Evolutionary conservation across 2,329 filamentous ascomycete genomes (phyloP).

Genomic region (Phialemonium atrogriseum): DNA sequence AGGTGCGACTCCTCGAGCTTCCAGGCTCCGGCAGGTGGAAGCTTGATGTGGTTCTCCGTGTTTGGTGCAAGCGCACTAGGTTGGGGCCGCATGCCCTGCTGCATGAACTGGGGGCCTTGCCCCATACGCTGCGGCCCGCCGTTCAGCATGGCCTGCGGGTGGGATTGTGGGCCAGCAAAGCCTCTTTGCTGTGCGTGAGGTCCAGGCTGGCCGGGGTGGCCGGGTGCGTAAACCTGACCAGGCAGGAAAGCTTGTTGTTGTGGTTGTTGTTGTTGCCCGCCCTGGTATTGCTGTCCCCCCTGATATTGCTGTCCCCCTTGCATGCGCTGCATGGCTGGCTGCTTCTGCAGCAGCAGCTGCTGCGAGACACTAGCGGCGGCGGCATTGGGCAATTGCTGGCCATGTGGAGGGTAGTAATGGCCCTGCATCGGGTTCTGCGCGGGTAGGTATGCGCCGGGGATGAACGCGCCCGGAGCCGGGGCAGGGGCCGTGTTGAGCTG

Average conservation of each 20-base stretch:
- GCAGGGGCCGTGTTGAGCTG: conserved; percentile 2
- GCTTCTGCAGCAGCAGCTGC: background rate
- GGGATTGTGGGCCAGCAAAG: background rate
- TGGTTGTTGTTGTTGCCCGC: conserved; percentile 4
- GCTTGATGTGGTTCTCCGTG: conserved; percentile 12
- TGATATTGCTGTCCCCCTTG: background rate
- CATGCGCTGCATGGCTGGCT: conserved; percentile 1
- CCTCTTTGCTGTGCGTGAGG: conserved; percentile 4
- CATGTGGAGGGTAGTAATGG: too few species aligned
- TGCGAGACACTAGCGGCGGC: too few species aligned
- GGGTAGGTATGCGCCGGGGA: too few species aligned
- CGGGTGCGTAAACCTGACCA: conserved; percentile 6
- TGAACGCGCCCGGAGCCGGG: background rate
- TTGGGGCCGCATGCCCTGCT: conserved; percentile 18
- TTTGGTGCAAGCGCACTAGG: conserved; percentile 31
- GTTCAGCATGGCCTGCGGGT: conserved; percentile 1
- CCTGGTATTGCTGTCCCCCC: conserved; percentile 2
- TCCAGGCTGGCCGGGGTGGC: conserved; percentile 9
- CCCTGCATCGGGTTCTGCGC: too few species aligned
- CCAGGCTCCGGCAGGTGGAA: conserved; percentile 33
- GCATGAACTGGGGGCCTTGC: conserved; percentile 1
- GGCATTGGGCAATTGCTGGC: too few species aligned
- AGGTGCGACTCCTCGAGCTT: conserved; percentile 47
- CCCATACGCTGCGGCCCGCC: background rate
- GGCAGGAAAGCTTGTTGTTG: conserved; percentile 7